Percentiles rank a stretch among this genome's conserved stretches.
Evolutionary conservation across 345 rosid genomes (phyloP).

Genomic region (Pistacia vera): DNA sequence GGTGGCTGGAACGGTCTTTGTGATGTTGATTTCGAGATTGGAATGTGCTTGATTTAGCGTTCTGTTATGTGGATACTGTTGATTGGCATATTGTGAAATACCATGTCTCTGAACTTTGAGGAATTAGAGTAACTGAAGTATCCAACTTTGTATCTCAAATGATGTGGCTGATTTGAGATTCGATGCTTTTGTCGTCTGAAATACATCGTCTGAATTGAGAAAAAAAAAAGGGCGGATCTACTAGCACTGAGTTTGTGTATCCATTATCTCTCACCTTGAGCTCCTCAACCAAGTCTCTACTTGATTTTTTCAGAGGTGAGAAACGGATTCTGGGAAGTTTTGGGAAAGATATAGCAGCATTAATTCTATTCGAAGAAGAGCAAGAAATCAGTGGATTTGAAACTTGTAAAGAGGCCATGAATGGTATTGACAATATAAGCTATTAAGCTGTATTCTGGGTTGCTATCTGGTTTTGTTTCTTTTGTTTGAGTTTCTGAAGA

Average conservation of each 20-base stretch:
- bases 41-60: constrained; percentile 8
- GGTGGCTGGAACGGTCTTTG: constrained; percentile 57
- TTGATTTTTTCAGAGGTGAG: constrained; percentile 32
- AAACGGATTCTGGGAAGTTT: constrained; percentile 39
- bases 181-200: too few relatives aligned
- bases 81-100: too few relatives aligned
- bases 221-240: background rate
- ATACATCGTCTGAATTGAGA: too few relatives aligned
- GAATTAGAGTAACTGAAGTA: too few relatives aligned
- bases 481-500: background rate
- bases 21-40: constrained; percentile 52
- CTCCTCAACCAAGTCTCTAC: constrained; percentile 12
- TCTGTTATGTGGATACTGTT: background rate
- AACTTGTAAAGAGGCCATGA: constrained; percentile 50
- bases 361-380: constrained; percentile 29
- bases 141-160: too few relatives aligned
- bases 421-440: background rate
- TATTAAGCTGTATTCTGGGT: background rate
- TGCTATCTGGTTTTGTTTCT: background rate
- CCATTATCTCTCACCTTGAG: constrained; percentile 10
- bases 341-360: constrained; percentile 48
- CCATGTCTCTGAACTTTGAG: too few relatives aligned
- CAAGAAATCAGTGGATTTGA: constrained; percentile 36
- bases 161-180: too few relatives aligned
- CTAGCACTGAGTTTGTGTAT: background rate